phyloP scores from a whole-genome alignment of 1,139 yeast species.

The Pichia sorboxylosa region DNA sequence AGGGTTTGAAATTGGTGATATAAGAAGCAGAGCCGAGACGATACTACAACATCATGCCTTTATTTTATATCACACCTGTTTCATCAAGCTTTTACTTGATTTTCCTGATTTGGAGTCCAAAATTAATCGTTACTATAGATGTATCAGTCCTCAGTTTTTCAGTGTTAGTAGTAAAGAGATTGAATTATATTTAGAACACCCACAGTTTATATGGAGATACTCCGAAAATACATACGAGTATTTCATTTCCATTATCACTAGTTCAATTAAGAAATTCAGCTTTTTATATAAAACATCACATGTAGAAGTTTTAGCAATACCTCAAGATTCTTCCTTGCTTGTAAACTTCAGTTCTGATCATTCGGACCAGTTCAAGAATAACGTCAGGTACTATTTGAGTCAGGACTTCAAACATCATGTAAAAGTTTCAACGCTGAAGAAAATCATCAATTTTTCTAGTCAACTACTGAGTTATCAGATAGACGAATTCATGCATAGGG shows the following conservation, averaged over 20 bases:
- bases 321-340: too few species aligned
- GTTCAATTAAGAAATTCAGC: too few species aligned
- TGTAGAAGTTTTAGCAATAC: too few species aligned
- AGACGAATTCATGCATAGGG: background rate
- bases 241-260: too few species aligned
- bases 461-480: slow-evolving; percentile 1
- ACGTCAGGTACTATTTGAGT: too few species aligned
- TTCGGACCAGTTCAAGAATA: too few species aligned
- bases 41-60: background rate
- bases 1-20: background rate
- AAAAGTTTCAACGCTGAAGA: background rate
- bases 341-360: too few species aligned
- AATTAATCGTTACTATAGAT: too few species aligned
- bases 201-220: slow-evolving; percentile 5
- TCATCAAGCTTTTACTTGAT: too few species aligned
- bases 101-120: too few species aligned
- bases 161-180: slow-evolving; percentile 1
- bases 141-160: background rate
- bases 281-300: too few species aligned
- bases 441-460: background rate
- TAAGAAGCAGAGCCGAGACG: background rate
- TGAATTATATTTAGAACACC: slow-evolving; percentile 1
- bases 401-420: background rate
- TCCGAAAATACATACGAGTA: slow-evolving; percentile 4
- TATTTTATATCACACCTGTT: too few species aligned